Evolutionary conservation across 108 stramenopile genomes (phyloP), one percentile per base, ranked within the genome.

Genomic region (Pseudonitzschia pungens): DNA sequence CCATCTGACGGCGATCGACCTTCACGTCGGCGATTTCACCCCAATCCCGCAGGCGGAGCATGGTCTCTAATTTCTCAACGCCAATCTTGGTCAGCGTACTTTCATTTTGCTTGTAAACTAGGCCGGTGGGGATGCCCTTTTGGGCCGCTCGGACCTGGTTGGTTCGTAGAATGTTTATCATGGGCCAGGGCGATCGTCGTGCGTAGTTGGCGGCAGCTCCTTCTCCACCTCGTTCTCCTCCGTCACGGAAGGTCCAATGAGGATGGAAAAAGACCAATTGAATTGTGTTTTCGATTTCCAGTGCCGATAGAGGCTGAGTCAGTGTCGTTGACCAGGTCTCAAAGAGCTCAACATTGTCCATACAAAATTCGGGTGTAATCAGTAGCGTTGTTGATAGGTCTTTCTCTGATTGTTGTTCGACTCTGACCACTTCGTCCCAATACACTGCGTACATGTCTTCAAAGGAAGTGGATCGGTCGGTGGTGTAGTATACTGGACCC

Each of bases 181-280:
- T 98, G 18, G 97, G 97, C 88, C 92, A 96, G 0, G 97, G 96
- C 71, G 87, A 86, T 42, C 97, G 83, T 14, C 97, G 78, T 1
- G 96, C 97, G 79, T 92, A 98, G 78, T 98, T 97, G 16, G 94
- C 95, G 4, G 97, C 95, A 26, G 81, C 72, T 0, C 87, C 96
- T 11, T 65, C 78, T 48, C 87, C 92, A 24, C 80, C 80, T 44
- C 96, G 86, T 48, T 89, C 95, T 33, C 78, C 81, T 2, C 96
- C 97, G 78, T 98, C 97, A 22, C 97, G 81, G 76, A 98, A 98
- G 42, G 82, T 82, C 94, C 96, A 97, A 14, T 94, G 72, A 0
- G 98, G 98, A 83, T 98, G 98, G 74, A 98, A 98, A 81, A 98
- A 98, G 43, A 98, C 96, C 24, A 98, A 85, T 72, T 98, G 98